Conservation (phyloP, 495 filamentous ascomycete species). For the Penicillium paxilli region DNA sequence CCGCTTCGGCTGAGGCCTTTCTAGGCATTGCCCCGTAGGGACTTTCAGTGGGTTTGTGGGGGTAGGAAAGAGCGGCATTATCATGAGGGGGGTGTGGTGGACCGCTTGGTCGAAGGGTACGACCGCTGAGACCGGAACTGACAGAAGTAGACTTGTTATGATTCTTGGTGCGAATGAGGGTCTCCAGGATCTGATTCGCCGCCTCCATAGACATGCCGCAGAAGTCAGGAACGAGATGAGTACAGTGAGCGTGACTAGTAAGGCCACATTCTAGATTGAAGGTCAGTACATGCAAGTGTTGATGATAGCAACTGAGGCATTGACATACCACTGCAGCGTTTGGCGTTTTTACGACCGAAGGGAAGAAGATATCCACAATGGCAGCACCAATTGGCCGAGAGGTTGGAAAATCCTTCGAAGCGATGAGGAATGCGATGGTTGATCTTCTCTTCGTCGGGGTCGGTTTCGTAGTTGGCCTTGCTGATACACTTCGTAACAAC, state of each 20-base stretch:
- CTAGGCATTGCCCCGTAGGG: conserved; percentile 49
- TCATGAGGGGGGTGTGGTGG: conserved; percentile 52
- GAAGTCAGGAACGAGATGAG: conserved; percentile 96
- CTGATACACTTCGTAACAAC: conserved; percentile 99
- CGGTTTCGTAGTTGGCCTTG: conserved; percentile 96
- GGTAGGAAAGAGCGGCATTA: conserved; percentile 37
- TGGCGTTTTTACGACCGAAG: conserved; percentile 88
- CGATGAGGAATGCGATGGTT: conserved; percentile 98
- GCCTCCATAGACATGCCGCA: conserved; percentile 99
- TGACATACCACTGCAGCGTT: conserved; percentile 80
- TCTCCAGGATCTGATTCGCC: conserved; percentile 83
- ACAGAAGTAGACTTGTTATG: conserved; percentile 48
- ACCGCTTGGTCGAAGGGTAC: conserved; percentile 62
- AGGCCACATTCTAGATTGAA: conserved; percentile 75
- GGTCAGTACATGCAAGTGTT: conserved; percentile 21
- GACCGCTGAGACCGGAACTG: conserved; percentile 58
- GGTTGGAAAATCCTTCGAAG: conserved; percentile 90
- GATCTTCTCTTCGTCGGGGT: conserved; percentile 98
- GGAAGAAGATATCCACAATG: conserved; percentile 99
- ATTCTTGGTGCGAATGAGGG: conserved; percentile 44
- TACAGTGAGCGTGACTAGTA: conserved; percentile 87
- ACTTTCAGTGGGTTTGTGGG: conserved; percentile 49
- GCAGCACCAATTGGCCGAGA: conserved; percentile 99
- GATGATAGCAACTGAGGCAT: background rate
- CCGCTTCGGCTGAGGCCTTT: conserved; percentile 46